Evolutionary conservation across 2,329 filamentous ascomycete species (phyloP), one percentile per base, ranked within the genome.

Genomic region (Neofusicoccum parvum): DNA sequence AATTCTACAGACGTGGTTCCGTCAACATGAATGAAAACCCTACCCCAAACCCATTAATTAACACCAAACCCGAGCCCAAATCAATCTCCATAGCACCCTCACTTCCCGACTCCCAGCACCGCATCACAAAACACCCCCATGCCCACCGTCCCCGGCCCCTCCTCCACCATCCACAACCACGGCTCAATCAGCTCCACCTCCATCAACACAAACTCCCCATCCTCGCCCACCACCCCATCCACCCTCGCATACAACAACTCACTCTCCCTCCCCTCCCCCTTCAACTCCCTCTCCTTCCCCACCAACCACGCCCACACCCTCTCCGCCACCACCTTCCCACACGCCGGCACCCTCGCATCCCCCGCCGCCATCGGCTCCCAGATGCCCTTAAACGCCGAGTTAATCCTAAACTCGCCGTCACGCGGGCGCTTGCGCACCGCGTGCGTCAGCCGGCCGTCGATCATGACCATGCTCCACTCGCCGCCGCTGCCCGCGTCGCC

Each of bases 171-270:
- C 64, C 64, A 65, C 45, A 65, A 7, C 64, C 64, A 65, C 64
- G 64, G 64, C 54, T 65, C 64, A 53, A 65, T 65, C 46, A 65
- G 54, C 54, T 65, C 64, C 20, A 60, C 54, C 64, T 65, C 64
- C 64, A 65, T 65, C 46, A 65, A 46, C 27, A 62, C 53, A 41
- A 65, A 65, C 23, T 34, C 39, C 4, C 64, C 64, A 27, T 54
- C 50, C 39, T 45, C 46, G 3, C 54, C 50, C 2, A 65, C 45
- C 46, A 65, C 64, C 2, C 64, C 64, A 41, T 65, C 64, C 37
- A 65, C 48, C 46, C 64, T 34, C n/a, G 54, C 64, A 39, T 65
- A 65, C 54, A 65, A 12, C 54, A 65, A 10, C 46, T 65, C 64
- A 1, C 11, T 36, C 32, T 1, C 12, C 10, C 3, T 43, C n/a